Conservation (phyloP, 345 rosid species). For the Eucalyptus regnans region DNA sequence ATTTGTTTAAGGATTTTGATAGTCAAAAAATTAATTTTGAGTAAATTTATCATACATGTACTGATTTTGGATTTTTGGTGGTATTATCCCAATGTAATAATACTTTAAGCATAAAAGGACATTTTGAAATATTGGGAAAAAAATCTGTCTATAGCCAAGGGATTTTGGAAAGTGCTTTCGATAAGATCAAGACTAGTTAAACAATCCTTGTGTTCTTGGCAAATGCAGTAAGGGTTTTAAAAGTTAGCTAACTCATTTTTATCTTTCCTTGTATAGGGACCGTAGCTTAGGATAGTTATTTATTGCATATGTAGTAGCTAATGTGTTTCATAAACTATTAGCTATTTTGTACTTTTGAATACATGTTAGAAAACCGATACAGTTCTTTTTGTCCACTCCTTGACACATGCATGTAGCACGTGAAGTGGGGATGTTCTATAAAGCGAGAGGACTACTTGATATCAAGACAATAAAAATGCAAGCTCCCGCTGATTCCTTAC, state of each 20-base stretch:
- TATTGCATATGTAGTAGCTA: background rate
- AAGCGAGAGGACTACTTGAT: background rate
- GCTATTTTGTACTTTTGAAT: background rate
- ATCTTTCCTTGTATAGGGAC: background rate
- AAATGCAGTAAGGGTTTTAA: background rate
- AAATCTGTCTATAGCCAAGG: background rate
- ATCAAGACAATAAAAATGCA: background rate
- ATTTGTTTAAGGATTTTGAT: too few species aligned
- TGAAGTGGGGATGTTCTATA: background rate
- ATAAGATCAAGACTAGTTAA: background rate
- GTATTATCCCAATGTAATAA: too few species aligned
- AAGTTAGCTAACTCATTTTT: background rate
- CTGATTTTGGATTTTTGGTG: too few species aligned
- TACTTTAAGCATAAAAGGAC: background rate
- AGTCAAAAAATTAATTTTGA: accelerated
- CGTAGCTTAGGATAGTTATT: background rate
- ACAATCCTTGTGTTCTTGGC: background rate
- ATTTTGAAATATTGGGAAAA: background rate
- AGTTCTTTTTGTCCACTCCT: background rate
- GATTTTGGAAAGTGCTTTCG: background rate
- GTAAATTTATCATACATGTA: accelerated
- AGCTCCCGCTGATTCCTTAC: background rate
- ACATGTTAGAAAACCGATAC: too few species aligned
- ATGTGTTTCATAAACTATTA: background rate
- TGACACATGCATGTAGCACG: background rate